Conservation (phyloP, 2,329 filamentous ascomycete genomes). For the Aspergillus hiratsukae region DNA sequence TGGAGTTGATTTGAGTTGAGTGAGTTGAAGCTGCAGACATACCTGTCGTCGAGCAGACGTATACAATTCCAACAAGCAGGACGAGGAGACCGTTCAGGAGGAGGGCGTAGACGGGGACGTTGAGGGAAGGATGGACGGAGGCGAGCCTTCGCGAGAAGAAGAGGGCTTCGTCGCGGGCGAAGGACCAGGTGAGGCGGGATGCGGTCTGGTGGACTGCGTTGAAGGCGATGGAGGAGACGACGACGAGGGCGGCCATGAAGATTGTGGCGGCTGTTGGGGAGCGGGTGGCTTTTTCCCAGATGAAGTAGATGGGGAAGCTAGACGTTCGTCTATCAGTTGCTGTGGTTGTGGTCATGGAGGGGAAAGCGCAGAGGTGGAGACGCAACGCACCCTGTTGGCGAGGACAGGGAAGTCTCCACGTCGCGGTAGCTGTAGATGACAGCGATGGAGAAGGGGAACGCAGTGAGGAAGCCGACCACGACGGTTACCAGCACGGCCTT, state of each 20-base stretch:
- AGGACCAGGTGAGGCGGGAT: constrained; percentile 31
- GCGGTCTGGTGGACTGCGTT: constrained; percentile 24
- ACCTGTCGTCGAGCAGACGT: constrained; percentile 20
- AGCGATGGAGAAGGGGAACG: constrained; percentile 19
- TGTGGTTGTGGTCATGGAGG: background rate
- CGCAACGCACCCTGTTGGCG: constrained; percentile 17
- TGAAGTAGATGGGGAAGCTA: constrained; percentile 19
- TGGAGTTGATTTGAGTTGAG: no score
- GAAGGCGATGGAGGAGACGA: constrained; percentile 16
- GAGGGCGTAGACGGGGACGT: constrained; percentile 14
- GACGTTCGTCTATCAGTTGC: background rate
- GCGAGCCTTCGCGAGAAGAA: constrained; percentile 21
- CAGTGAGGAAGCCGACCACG: constrained; percentile 16
- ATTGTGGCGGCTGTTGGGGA: constrained; percentile 17
- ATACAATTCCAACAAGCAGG: constrained; percentile 18
- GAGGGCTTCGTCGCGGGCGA: constrained; percentile 30
- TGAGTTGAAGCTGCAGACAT: background rate
- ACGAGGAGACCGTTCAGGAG: constrained; percentile 13
- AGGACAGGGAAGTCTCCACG: constrained; percentile 10
- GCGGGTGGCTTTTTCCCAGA: constrained; percentile 20
- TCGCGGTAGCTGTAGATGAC: constrained; percentile 17
- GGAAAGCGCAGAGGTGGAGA: background rate
- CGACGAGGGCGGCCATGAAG: constrained; percentile 17
- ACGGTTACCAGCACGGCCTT: constrained; percentile 19
- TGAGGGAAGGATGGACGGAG: constrained; percentile 7